Percentiles rank a stretch among this genome's conserved stretches.
Conservation (phyloP, 2,329 filamentous ascomycete genomes). For the Penicillium verrucosum region DNA sequence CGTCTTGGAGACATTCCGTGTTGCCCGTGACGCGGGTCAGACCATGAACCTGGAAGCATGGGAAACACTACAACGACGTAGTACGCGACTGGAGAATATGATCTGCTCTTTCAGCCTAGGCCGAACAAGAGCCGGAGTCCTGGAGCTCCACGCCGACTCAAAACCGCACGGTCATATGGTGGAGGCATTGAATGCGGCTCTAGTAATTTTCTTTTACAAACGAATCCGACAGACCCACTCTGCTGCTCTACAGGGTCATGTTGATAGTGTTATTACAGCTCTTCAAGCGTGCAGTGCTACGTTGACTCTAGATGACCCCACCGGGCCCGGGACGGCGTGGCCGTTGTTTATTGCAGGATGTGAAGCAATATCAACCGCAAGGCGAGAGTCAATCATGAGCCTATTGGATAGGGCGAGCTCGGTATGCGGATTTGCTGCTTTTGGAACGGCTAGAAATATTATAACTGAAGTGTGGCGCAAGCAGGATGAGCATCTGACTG, state of each 20-base stretch:
- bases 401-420: constrained; percentile 28
- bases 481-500: constrained; percentile 26
- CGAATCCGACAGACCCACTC: constrained; percentile 41
- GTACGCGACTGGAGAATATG: constrained; percentile 33
- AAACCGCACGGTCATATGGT: constrained; percentile 34
- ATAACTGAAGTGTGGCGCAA: constrained; percentile 29
- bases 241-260: constrained; percentile 38
- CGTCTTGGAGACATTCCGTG: constrained; percentile 28
- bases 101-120: constrained; percentile 32
- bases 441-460: constrained; percentile 26
- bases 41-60: constrained; percentile 22
- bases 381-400: constrained; percentile 21
- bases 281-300: constrained; percentile 31
- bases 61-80: constrained; percentile 29
- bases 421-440: constrained; percentile 24
- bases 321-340: constrained; percentile 35
- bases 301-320: constrained; percentile 12
- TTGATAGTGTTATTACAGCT: constrained; percentile 35
- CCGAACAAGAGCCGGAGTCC: constrained; percentile 5
- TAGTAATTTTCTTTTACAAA: constrained; percentile 45
- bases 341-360: constrained; percentile 44
- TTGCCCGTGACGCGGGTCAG: constrained; percentile 15
- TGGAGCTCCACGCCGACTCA: constrained; percentile 12
- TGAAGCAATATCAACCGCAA: constrained; percentile 30
- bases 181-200: constrained; percentile 39